A percentile compares a stretch with the other conserved stretches of the same genome.
Evolutionary conservation across 2,329 filamentous ascomycete species (phyloP).

Genomic region (Cyphellophora attinorum): DNA sequence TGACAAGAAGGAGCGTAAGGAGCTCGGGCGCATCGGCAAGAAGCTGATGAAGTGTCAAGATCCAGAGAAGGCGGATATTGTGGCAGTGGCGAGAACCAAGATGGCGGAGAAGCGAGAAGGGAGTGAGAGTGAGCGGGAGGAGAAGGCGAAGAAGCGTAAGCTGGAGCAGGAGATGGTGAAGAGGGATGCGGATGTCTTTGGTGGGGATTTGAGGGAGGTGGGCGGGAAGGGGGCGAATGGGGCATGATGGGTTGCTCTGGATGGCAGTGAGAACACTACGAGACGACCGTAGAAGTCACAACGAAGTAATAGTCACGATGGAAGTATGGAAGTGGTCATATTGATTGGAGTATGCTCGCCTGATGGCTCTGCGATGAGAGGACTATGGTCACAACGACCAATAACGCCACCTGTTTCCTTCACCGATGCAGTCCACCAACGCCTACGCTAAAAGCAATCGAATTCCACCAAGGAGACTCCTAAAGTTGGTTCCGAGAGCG

Average conservation of each 20-base stretch:
- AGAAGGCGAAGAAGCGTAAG: slow-evolving; percentile 22
- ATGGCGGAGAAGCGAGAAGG: slow-evolving; percentile 31
- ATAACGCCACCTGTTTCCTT: no score
- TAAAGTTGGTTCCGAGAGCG: no score
- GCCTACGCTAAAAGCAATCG: no score
- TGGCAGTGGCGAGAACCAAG: slow-evolving; percentile 22
- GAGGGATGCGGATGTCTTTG: slow-evolving; percentile 24
- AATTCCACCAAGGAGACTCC: no score
- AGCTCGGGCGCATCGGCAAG: slow-evolving; percentile 36
- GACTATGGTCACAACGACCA: no score
- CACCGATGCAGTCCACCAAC: no score
- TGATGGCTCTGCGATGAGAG: no score
- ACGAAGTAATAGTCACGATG: not conserved
- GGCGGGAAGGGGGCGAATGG: not conserved
- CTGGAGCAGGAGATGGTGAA: slow-evolving; percentile 19
- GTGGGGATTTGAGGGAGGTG: slow-evolving; percentile 17
- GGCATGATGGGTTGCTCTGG: no score
- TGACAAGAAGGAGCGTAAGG: slow-evolving; percentile 29
- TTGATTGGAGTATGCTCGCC: no score
- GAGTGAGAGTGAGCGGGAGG: slow-evolving; percentile 21
- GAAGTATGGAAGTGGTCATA: not conserved
- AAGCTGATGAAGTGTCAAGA: slow-evolving; percentile 41
- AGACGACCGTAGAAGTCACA: not conserved
- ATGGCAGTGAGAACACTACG: no score
- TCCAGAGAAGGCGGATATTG: slow-evolving; percentile 35